Conservation (phyloP, 2,329 filamentous ascomycete genomes). For the Colletotrichum shisoi region DNA sequence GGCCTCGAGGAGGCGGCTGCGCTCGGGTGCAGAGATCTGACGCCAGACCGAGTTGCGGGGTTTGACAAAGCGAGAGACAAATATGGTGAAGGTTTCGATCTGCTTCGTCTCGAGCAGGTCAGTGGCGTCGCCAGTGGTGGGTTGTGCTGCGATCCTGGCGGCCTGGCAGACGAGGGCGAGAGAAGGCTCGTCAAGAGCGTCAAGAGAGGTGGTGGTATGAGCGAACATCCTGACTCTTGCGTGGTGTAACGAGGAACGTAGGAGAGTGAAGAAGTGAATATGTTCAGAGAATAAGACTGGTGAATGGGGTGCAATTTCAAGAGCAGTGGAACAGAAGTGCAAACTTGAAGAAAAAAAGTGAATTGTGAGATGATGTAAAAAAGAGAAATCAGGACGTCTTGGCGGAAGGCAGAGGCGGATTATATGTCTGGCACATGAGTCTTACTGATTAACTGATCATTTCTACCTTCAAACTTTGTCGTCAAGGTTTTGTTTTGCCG, state of each 20-base stretch:
- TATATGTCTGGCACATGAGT: neutral
- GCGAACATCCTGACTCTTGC: neutral
- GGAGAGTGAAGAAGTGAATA: neutral
- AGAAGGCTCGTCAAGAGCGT: too few relatives aligned
- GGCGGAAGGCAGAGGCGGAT: neutral
- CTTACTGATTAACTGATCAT: neutral
- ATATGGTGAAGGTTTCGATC: neutral
- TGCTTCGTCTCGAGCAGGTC: neutral
- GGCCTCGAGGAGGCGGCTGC: neutral
- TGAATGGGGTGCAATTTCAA: neutral
- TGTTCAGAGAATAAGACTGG: neutral
- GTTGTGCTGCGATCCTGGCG: neutral
- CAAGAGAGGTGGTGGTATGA: too few relatives aligned
- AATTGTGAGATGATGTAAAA: neutral
- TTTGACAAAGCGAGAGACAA: neutral
- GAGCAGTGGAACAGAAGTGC: neutral
- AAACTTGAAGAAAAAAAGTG: neutral
- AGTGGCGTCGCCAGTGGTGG: neutral
- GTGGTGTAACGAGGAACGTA: too few relatives aligned
- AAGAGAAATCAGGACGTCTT: neutral
- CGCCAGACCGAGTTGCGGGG: neutral
- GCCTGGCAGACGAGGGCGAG: neutral
- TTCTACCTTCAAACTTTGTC: neutral
- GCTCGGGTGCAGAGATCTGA: neutral
- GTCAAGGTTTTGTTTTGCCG: too few relatives aligned